phyloP scores from a whole-genome alignment of 345 rosid species.

The Crucihimalaya himalaica region DNA sequence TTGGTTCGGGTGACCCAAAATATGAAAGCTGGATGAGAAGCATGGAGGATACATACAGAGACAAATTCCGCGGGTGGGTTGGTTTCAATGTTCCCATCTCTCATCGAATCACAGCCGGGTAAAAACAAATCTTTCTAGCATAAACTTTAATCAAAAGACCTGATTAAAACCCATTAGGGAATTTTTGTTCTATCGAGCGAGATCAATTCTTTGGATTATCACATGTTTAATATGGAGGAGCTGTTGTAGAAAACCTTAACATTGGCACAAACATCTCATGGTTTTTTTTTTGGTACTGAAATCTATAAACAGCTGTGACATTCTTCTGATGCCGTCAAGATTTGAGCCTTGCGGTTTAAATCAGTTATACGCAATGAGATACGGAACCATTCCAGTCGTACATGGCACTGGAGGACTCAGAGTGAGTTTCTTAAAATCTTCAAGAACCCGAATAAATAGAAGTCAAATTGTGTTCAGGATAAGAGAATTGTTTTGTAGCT shows the following conservation, averaged over 20 bases:
- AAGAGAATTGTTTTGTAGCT: neutral
- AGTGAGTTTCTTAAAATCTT: slow-evolving; percentile 51
- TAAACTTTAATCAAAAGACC: neutral
- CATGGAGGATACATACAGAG: slow-evolving; percentile 62
- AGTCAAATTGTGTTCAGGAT: neutral
- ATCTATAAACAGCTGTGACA: slow-evolving; percentile 72
- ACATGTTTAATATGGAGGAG: neutral
- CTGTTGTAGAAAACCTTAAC: neutral
- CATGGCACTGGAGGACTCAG: slow-evolving; percentile 94
- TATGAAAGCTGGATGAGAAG: slow-evolving; percentile 90
- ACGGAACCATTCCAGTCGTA: slow-evolving; percentile 91
- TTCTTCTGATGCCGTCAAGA: slow-evolving; percentile 96
- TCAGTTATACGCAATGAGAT: slow-evolving; percentile 97
- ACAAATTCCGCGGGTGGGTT: slow-evolving; percentile 96
- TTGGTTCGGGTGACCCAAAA: slow-evolving; percentile 82
- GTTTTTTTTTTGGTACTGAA: neutral
- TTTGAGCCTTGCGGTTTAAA: slow-evolving; percentile 96
- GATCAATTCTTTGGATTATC: neutral
- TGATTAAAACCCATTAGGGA: neutral
- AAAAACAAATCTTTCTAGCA: slow-evolving; percentile 21
- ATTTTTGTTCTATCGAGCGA: neutral
- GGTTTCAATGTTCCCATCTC: slow-evolving; percentile 92
- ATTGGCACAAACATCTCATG: slow-evolving; percentile 13
- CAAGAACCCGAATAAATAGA: neutral
- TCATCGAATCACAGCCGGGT: slow-evolving; percentile 97